Percentiles rank a stretch among this genome's conserved stretches.
phyloP scores from a whole-genome alignment of 352 stramenopile genomes.

The Discostella stelligera region DNA sequence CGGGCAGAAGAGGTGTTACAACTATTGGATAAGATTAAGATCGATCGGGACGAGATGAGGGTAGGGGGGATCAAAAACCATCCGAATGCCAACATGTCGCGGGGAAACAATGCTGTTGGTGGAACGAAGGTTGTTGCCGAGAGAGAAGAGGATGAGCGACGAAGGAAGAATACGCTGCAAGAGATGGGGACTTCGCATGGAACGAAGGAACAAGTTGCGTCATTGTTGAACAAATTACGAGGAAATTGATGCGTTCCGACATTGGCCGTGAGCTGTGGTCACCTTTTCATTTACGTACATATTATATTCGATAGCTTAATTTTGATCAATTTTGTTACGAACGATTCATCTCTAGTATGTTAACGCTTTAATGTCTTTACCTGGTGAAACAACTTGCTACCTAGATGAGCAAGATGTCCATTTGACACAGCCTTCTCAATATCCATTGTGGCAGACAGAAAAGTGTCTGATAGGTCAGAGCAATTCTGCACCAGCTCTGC shows the following conservation, averaged over 20 bases:
- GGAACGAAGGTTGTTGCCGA: conserved; percentile 10
- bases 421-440: conserved; percentile 35
- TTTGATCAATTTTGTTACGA: background rate
- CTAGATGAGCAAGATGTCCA: conserved; percentile 39
- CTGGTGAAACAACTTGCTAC: conserved; percentile 45
- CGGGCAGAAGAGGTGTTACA: conserved; percentile 42
- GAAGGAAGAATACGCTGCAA: conserved; percentile 30
- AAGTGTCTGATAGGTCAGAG: conserved; percentile 23
- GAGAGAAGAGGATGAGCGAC: conserved; percentile 45
- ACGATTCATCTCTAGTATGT: background rate
- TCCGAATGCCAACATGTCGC: background rate
- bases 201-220: conserved; percentile 4
- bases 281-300: background rate
- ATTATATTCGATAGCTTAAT: background rate
- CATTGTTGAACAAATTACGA: conserved; percentile 48
- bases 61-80: background rate
- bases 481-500: conserved; percentile 28
- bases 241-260: conserved; percentile 21
- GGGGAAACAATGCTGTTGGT: background rate
- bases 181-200: conserved; percentile 25
- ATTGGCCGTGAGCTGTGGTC: background rate
- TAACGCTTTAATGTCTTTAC: conserved; percentile 12
- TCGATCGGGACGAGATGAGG: conserved; percentile 26
- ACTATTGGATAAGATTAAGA: conserved; percentile 56
- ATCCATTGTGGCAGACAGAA: conserved; percentile 17